Conservation (phyloP, 2,329 filamentous ascomycete genomes). For the Aspergillus transmontanensis region DNA sequence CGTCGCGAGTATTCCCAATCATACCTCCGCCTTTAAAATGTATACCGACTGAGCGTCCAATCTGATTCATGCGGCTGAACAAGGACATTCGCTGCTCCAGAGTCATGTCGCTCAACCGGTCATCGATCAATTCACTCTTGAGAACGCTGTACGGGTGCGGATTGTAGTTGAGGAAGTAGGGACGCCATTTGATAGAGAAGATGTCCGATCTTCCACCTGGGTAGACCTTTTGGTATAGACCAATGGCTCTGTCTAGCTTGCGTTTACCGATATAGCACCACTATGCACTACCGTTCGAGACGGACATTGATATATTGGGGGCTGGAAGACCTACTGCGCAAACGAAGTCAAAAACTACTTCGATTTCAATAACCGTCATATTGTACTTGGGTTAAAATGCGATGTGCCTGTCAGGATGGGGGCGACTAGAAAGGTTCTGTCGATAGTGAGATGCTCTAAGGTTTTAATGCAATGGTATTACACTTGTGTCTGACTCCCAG, state of each 20-base stretch:
- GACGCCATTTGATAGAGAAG: slow-evolving; percentile 40
- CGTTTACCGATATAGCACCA: slow-evolving; percentile 48
- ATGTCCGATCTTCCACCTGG: slow-evolving; percentile 38
- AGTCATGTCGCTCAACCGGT: slow-evolving; percentile 25
- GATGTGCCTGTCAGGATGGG: background rate
- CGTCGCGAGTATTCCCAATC: slow-evolving; percentile 39
- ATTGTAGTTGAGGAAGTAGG: slow-evolving; percentile 41
- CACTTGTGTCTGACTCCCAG: too few relatives aligned
- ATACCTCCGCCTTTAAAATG: slow-evolving; percentile 35
- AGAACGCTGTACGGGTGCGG: slow-evolving; percentile 8
- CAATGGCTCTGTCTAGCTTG: slow-evolving; percentile 41
- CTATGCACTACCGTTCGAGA: slow-evolving; percentile 9
- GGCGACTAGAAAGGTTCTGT: background rate
- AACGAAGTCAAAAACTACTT: slow-evolving; percentile 35
- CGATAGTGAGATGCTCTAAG: background rate
- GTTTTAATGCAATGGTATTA: too few relatives aligned
- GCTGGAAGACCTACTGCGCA: slow-evolving; percentile 28
- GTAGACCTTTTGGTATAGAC: slow-evolving; percentile 44
- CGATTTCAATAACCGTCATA: slow-evolving; percentile 21
- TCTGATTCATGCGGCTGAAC: slow-evolving; percentile 21
- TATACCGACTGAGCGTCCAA: slow-evolving; percentile 37
- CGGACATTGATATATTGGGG: background rate
- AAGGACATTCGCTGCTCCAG: slow-evolving; percentile 31
- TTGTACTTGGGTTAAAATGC: background rate
- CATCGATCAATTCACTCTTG: slow-evolving; percentile 16